Evolutionary conservation across 352 stramenopile genomes (phyloP).

Genomic region (Halophytophthora polymorphica): DNA sequence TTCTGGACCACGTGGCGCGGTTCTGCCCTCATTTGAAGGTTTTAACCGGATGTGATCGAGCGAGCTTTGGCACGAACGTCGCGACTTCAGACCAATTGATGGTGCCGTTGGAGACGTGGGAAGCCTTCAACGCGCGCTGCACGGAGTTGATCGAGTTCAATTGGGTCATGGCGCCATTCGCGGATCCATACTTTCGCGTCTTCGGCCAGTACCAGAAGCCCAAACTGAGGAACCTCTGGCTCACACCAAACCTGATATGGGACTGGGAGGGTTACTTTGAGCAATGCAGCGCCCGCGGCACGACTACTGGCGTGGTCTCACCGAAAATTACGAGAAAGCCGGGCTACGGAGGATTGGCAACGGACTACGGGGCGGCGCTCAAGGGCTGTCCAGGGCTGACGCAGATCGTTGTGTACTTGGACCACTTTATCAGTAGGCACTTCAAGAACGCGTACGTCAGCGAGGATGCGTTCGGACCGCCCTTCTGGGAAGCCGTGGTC

Average conservation of each 20-base stretch:
- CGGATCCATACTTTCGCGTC: conserved; percentile 38
- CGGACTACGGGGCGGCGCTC: conserved; percentile 22
- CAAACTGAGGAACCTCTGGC: conserved; percentile 24
- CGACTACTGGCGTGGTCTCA: background rate
- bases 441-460: too few species aligned
- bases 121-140: conserved; percentile 33
- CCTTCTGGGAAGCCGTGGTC: too few species aligned
- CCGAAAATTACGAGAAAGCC: conserved; percentile 4
- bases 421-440: too few species aligned
- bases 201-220: conserved; percentile 42
- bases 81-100: conserved; percentile 38
- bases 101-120: conserved; percentile 30
- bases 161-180: conserved; percentile 36
- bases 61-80: conserved; percentile 31
- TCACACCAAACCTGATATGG: conserved; percentile 44
- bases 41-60: conserved; percentile 29
- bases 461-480: too few species aligned
- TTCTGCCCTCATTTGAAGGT: conserved; percentile 33
- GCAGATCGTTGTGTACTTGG: too few species aligned
- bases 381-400: too few species aligned
- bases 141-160: conserved; percentile 35
- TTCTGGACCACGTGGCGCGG: conserved; percentile 32
- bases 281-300: background rate
- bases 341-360: conserved; percentile 25
- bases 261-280: conserved; percentile 33